Conservation (phyloP, 2,329 filamentous ascomycete genomes). For the Thelonectria discophora region DNA sequence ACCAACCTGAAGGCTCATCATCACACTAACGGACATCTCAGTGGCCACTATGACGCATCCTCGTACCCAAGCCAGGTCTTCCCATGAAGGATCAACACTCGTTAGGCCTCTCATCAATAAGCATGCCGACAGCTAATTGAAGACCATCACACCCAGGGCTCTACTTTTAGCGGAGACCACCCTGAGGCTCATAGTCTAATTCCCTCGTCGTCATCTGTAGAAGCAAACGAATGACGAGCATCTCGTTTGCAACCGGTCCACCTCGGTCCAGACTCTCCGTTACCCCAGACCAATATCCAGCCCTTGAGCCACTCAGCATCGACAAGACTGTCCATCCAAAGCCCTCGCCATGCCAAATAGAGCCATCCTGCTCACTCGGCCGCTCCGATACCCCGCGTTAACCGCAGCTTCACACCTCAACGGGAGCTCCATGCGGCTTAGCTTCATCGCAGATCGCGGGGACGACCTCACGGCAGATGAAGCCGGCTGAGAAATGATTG, state of each 20-base stretch:
- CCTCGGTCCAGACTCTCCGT: not conserved
- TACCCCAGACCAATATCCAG: slow-evolving; percentile 3
- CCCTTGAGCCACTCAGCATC: slow-evolving; percentile 6
- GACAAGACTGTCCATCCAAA: not conserved
- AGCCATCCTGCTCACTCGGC: not conserved
- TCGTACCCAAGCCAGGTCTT: too few species aligned
- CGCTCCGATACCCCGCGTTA: slow-evolving; percentile 9
- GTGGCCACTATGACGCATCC: too few species aligned
- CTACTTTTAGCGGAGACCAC: not conserved
- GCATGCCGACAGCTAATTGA: not conserved
- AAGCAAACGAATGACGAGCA: not conserved
- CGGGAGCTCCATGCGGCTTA: slow-evolving; percentile 6
- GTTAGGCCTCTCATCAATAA: not conserved
- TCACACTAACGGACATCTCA: too few species aligned
- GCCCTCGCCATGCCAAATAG: not conserved
- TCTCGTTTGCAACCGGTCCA: slow-evolving; percentile 1
- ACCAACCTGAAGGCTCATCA: too few species aligned
- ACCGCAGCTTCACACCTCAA: not conserved
- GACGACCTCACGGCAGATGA: slow-evolving; percentile 21
- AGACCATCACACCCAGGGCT: not conserved
- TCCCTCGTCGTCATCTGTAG: not conserved
- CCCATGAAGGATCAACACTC: too few species aligned
- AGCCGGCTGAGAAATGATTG: slow-evolving; percentile 24
- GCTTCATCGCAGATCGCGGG: slow-evolving; percentile 24
- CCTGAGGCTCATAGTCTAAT: not conserved